Evolutionary conservation across 139 green algal species (phyloP).

Genomic region (Closterium sp.): DNA sequence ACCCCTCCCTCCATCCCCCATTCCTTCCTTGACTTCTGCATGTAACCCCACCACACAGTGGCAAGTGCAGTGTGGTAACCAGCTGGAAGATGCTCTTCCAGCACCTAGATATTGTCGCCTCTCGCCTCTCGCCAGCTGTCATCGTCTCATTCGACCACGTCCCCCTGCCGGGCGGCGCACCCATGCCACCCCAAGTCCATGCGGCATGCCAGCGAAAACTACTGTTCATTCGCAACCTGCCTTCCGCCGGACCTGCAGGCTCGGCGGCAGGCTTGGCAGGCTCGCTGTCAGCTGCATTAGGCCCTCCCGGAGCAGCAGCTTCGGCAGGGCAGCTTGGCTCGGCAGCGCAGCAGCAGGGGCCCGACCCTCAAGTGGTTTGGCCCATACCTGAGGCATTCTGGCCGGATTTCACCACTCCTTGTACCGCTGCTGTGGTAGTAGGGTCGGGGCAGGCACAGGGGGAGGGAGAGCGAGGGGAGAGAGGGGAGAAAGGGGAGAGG

Average conservation of each 20-base stretch:
- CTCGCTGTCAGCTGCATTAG: background rate
- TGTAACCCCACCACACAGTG: background rate
- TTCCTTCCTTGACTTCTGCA: background rate
- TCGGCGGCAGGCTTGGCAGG: background rate
- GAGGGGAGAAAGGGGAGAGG: no score
- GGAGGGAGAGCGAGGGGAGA: background rate
- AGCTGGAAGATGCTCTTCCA: constrained; percentile 34
- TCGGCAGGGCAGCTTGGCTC: background rate
- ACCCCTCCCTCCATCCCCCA: background rate
- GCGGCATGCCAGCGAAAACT: constrained; percentile 27
- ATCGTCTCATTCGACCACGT: constrained; percentile 27
- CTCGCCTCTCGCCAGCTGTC: constrained; percentile 13
- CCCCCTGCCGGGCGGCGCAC: background rate
- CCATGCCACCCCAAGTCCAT: background rate
- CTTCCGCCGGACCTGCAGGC: background rate
- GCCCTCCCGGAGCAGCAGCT: background rate
- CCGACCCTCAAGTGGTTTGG: background rate
- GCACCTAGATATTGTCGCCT: constrained; percentile 24
- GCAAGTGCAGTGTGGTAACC: constrained; percentile 31
- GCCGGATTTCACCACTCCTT: constrained; percentile 2
- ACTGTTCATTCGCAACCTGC: background rate
- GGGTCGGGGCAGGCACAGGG: background rate
- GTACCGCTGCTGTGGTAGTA: background rate
- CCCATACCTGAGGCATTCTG: constrained; percentile 43
- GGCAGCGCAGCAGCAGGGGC: no score